Evolutionary conservation across 768 basidiomycete species (phyloP).

Genomic region (Kwoniella sp.): DNA sequence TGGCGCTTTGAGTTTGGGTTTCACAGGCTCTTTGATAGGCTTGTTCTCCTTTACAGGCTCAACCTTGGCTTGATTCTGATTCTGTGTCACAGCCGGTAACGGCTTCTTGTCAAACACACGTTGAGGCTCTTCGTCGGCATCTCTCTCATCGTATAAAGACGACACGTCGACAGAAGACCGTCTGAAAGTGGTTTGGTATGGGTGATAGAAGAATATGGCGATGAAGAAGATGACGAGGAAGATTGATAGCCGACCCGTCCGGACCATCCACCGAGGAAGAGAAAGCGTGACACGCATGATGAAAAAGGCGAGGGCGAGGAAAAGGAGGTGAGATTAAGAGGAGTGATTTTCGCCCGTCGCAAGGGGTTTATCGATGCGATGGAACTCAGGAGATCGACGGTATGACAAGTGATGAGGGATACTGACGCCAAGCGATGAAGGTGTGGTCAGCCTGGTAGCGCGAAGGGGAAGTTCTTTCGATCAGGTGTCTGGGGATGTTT

Average conservation of each 20-base stretch:
- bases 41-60: not conserved
- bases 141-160: not conserved
- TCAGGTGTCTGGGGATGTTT: too few relatives aligned
- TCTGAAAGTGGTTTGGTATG: not conserved
- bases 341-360: too few relatives aligned
- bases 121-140: not conserved
- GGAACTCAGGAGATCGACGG: too few relatives aligned
- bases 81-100: not conserved
- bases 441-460: too few relatives aligned
- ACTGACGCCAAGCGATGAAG: too few relatives aligned
- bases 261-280: not conserved
- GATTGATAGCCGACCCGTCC: not conserved
- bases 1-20: not conserved
- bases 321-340: not conserved
- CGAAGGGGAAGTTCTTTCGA: too few relatives aligned
- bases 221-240: constrained; percentile 1
- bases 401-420: too few relatives aligned
- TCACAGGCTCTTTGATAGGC: not conserved
- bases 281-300: constrained; percentile 2
- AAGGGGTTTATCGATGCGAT: too few relatives aligned
- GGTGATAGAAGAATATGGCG: constrained; percentile 4
- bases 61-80: not conserved
- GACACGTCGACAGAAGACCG: not conserved
- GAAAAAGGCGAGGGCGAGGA: not conserved
- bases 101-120: not conserved